Percentiles rank a stretch among this genome's conserved stretches.
Evolutionary conservation across 139 green algal species (phyloP).

Genomic region (Auxenochlorella pyrenoidosa): DNA sequence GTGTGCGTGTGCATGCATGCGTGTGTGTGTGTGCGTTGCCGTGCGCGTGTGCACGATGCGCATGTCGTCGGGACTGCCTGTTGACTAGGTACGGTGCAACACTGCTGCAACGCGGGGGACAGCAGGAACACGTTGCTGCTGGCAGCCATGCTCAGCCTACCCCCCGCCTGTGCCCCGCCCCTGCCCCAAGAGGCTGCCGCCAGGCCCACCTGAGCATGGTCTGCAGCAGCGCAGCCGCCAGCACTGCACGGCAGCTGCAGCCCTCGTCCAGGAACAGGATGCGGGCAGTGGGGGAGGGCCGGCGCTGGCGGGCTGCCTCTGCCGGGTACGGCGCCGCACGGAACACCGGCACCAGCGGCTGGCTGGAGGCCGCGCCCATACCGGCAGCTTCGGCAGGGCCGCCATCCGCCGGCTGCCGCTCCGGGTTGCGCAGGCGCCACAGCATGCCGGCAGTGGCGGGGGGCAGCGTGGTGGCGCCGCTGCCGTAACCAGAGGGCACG

Average conservation of each 20-base stretch:
- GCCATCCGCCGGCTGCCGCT: too few relatives aligned
- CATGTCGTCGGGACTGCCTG: too few relatives aligned
- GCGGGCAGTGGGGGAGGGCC: conserved; percentile 1
- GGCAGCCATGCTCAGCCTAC: neutral
- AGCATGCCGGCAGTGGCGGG: neutral
- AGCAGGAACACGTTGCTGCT: neutral
- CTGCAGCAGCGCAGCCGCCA: conserved; percentile 50
- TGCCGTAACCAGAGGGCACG: conserved; percentile 17
- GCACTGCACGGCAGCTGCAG: conserved; percentile 45
- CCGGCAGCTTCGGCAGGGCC: neutral
- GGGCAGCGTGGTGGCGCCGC: neutral
- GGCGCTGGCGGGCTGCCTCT: conserved; percentile 31
- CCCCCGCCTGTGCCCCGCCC: neutral
- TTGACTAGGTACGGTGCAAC: too few relatives aligned
- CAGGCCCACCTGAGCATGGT: conserved; percentile 29
- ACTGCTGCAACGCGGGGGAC: neutral
- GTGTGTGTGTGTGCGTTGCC: too few relatives aligned
- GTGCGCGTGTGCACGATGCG: too few relatives aligned
- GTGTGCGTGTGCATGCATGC: too few relatives aligned
- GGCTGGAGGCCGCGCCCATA: neutral
- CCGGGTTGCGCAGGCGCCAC: neutral
- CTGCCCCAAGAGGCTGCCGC: neutral
- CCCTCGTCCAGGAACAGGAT: conserved; percentile 64
- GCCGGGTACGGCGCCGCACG: conserved; percentile 42
- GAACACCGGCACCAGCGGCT: conserved; percentile 34